Evolutionary conservation across 148 eudicot genomes (phyloP), one percentile per base, ranked within the genome.

Genomic region (Pharnaceum exiguum): DNA sequence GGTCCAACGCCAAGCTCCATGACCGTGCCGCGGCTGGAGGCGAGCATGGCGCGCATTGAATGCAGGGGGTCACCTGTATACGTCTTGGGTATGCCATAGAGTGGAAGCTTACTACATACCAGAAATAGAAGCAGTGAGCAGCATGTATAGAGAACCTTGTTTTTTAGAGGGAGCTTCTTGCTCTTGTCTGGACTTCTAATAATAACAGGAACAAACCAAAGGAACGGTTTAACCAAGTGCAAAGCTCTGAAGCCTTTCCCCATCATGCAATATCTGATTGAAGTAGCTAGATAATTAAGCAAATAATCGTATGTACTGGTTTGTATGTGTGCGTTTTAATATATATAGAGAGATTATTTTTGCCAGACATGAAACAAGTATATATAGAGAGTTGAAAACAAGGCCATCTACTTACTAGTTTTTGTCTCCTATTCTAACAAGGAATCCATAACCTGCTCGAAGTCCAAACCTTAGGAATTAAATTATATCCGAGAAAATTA

Each of bases 1-100:
- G 91, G 91, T 49, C 82, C 75, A 65, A 85, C 79, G 21, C 91
- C 87, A 10, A 85, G 79, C 77, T 85, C 91, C 91, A 85, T 85
- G 46, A 82, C 87, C 24, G 85, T 85, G 5, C 91, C 87, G 43
- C 85, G 80, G 38, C 69, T 85, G 3, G 87, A 79, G 37, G 91
- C 91, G 19, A 85, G 85, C 49, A 85, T 77, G 33, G 74, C 80
- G 50, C 87, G 77, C 91, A 85, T 85, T 85, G 82, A 79, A 32
- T 85, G 82, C 45, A 85, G 82, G 0, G 91, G 91, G 24, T 85
- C 91, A 0, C 77, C 81, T 18, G 84, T 87, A 5, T 84, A 74
- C 4, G 82, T 79, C 11, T 81, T 76, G 59, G 81, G 87, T 31
- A 81, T 81, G 62, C 90, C 90, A 58, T 85, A 79, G 32, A 82